A percentile compares a stretch with the other conserved stretches of the same genome.
Conservation (phyloP, 257 asterid genomes). For the Nicotiana tomentosiformis region DNA sequence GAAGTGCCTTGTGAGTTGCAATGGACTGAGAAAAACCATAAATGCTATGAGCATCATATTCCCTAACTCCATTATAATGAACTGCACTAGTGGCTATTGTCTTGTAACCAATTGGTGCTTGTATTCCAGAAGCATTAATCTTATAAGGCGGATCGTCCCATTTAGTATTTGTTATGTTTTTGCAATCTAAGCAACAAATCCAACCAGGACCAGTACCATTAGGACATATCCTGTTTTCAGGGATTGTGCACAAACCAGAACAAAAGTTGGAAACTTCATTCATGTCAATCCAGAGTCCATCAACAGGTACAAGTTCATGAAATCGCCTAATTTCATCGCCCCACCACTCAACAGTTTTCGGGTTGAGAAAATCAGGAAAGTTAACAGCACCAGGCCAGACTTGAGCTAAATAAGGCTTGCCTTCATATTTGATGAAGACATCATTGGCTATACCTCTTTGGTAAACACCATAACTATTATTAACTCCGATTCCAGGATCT, state of each 20-base stretch:
- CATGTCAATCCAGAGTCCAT: slow-evolving; percentile 98
- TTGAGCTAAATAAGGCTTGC: slow-evolving; percentile 57
- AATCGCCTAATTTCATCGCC: slow-evolving; percentile 59
- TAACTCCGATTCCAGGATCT: slow-evolving; percentile 78
- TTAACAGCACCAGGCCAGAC: slow-evolving; percentile 90
- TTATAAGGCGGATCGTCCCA: slow-evolving; percentile 77
- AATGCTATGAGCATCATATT: slow-evolving; percentile 72
- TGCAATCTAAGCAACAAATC: slow-evolving; percentile 82
- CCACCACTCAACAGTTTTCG: slow-evolving; percentile 47
- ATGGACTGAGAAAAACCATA: slow-evolving; percentile 73
- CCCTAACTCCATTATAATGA: slow-evolving; percentile 54
- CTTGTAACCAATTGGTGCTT: slow-evolving; percentile 34
- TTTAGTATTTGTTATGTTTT: slow-evolving; percentile 52
- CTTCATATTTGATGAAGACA: slow-evolving; percentile 63
- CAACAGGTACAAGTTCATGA: slow-evolving; percentile 42
- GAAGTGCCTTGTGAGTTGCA: slow-evolving; percentile 62
- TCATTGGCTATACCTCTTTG: slow-evolving; percentile 63
- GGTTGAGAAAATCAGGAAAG: slow-evolving; percentile 78
- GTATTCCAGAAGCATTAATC: slow-evolving; percentile 58
- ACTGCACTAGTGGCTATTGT: slow-evolving; percentile 66
- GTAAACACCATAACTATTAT: slow-evolving; percentile 60
- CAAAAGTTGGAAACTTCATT: slow-evolving; percentile 86
- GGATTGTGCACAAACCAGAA: slow-evolving; percentile 66
- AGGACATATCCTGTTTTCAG: slow-evolving; percentile 56
- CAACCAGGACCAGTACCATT: slow-evolving; percentile 83